These are phyloP conservation scores for Marsdenia floribunda DNA, from an alignment of 257 asterid genomes.

Conservation along the genomic window DNA sequence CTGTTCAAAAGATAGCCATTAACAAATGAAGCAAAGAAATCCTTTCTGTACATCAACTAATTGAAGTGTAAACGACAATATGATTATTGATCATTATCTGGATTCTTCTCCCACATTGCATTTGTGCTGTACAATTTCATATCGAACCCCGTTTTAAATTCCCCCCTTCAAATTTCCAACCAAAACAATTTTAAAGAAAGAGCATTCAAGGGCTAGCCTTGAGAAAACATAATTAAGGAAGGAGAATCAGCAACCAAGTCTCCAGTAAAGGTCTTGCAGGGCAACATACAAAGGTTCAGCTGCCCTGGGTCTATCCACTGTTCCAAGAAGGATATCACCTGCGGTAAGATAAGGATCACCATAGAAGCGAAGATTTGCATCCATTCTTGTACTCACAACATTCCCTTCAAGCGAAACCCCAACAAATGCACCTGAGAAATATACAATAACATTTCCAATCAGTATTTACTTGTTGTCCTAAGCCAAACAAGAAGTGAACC, in stretches of 20 bases:
- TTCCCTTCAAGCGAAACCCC: slow-evolving; percentile 96
- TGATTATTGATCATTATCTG: background rate
- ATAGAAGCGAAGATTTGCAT: slow-evolving; percentile 81
- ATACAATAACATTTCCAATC: slow-evolving; percentile 13
- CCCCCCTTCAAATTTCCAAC: background rate
- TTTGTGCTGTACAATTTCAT: slow-evolving; percentile 8
- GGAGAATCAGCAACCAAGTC: slow-evolving; percentile 35
- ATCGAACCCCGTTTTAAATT: background rate
- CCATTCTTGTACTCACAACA: slow-evolving; percentile 81
- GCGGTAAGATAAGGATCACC: slow-evolving; percentile 98
- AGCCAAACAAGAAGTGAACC: too few species aligned
- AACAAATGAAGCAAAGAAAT: background rate
- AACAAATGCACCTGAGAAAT: slow-evolving; percentile 76
- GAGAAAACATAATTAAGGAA: background rate
- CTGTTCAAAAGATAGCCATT: background rate
- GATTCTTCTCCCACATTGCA: background rate
- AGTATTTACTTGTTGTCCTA: background rate
- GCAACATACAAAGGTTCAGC: slow-evolving; percentile 86
- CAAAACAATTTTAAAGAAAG: background rate
- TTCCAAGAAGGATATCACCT: slow-evolving; percentile 83
- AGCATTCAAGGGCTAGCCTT: background rate
- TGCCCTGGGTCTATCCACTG: slow-evolving; percentile 87
- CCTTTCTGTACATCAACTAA: background rate
- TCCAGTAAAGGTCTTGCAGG: slow-evolving; percentile 59
- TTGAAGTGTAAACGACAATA: background rate